Evolutionary conservation across 1,284 basidiomycete genomes (phyloP).

Genomic region (Ustilago esculenta): DNA sequence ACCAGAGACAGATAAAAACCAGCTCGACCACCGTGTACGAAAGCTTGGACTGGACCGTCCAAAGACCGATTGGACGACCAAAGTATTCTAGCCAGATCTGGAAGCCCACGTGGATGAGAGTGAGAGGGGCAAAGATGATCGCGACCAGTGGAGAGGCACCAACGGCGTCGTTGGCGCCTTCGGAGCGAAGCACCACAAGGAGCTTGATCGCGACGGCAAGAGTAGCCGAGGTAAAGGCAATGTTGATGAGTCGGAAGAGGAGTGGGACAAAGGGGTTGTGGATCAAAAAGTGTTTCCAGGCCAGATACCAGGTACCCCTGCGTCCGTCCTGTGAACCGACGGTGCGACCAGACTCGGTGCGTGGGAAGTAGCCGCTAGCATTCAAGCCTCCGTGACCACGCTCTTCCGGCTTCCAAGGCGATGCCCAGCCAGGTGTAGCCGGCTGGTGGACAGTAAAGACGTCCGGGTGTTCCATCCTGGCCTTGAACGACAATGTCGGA

Average conservation of each 20-base stretch:
- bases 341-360: slow-evolving; percentile 45
- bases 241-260: slow-evolving; percentile 85
- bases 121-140: slow-evolving; percentile 85
- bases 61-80: slow-evolving; percentile 85
- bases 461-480: slow-evolving; percentile 41
- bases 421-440: slow-evolving; percentile 60
- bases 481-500: slow-evolving; percentile 45
- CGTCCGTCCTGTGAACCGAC: slow-evolving; percentile 21
- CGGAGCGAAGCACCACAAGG: slow-evolving; percentile 72
- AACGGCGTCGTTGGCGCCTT: slow-evolving; percentile 75
- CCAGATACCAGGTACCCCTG: slow-evolving; percentile 28
- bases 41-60: slow-evolving; percentile 71
- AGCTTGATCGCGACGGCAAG: slow-evolving; percentile 83
- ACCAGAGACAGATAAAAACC: slow-evolving; percentile 89
- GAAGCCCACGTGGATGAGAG: slow-evolving; percentile 81
- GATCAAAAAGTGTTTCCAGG: slow-evolving; percentile 61
- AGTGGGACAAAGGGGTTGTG: slow-evolving; percentile 69
- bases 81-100: slow-evolving; percentile 76
- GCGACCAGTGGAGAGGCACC: slow-evolving; percentile 84
- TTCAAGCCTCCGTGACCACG: slow-evolving; percentile 37
- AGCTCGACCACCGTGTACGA: slow-evolving; percentile 70
- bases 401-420: slow-evolving; percentile 60
- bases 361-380: slow-evolving; percentile 51
- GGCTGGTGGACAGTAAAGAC: slow-evolving; percentile 59
- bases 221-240: slow-evolving; percentile 81